A percentile compares a stretch with the other conserved stretches of the same genome.
phyloP scores from a whole-genome alignment of 306 rosid genomes.

The Psophocarpus tetragonolobus region DNA sequence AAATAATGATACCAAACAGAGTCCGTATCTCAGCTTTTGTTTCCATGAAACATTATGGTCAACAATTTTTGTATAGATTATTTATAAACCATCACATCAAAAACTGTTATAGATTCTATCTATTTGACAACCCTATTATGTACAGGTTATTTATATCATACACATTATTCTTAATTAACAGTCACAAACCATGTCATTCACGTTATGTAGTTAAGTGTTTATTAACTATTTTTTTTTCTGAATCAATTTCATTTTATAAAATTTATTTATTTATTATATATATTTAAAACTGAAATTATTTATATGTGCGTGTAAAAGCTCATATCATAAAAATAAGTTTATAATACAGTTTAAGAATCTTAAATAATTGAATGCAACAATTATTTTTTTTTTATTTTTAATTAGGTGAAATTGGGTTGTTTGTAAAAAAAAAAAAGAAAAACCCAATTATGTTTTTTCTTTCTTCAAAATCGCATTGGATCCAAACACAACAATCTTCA shows the following conservation, averaged over 20 bases:
- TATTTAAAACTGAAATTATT: background rate
- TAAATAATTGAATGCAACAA: background rate
- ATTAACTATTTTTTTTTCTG: background rate
- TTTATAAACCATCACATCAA: slow-evolving; percentile 21
- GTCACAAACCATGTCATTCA: background rate
- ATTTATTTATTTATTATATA: background rate
- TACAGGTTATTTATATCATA: background rate
- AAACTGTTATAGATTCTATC: slow-evolving; percentile 20
- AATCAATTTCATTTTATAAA: background rate
- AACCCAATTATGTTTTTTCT: background rate
- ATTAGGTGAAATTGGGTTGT: background rate
- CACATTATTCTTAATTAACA: background rate
- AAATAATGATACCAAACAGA: background rate
- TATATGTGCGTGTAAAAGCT: background rate
- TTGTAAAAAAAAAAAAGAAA: background rate
- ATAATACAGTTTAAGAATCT: background rate
- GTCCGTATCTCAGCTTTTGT: background rate
- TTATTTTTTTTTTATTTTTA: background rate
- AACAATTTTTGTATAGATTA: slow-evolving; percentile 19
- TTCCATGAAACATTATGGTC: background rate
- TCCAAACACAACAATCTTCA: background rate
- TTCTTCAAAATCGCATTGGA: background rate
- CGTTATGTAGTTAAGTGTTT: background rate
- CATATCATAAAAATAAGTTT: background rate
- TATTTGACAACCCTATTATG: background rate